Evolutionary conservation across 768 basidiomycete genomes (phyloP).

Genomic region (Termitomyces sp.): DNA sequence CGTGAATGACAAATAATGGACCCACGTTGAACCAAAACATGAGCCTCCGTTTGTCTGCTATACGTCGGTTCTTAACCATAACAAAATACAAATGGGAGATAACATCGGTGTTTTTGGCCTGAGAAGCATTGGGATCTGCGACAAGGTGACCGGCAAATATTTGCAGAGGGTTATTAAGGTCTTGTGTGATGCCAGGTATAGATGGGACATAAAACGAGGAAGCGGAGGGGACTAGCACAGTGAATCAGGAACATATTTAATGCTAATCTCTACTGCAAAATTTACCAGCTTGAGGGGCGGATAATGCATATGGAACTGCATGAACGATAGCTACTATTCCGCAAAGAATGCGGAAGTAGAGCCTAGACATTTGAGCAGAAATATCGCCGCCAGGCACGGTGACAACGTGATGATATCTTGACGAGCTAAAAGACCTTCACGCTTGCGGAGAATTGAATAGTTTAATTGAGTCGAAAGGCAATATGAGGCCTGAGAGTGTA

Average conservation of each 20-base stretch:
- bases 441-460: background rate
- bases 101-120: conserved; percentile 49
- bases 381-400: background rate
- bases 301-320: conserved; percentile 8
- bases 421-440: background rate
- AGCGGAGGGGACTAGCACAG: conserved; percentile 61
- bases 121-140: conserved; percentile 61
- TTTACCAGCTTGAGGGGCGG: conserved; percentile 38
- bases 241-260: conserved; percentile 1
- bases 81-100: conserved; percentile 85
- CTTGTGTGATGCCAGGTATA: conserved; percentile 73
- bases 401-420: background rate
- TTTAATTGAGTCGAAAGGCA: background rate
- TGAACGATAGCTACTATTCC: conserved; percentile 11
- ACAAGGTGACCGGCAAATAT: conserved; percentile 82
- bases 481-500: background rate
- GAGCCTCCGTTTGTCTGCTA: conserved; percentile 84
- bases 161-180: conserved; percentile 63
- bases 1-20: background rate
- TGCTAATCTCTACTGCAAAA: background rate
- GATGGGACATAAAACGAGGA: conserved; percentile 78
- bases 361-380: conserved; percentile 5
- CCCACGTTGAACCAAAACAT: conserved; percentile 97
- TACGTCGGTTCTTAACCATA: conserved; percentile 78
- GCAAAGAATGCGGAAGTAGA: conserved; percentile 8